phyloP scores from a whole-genome alignment of 306 rosid species.

The Sophora flavescens region DNA sequence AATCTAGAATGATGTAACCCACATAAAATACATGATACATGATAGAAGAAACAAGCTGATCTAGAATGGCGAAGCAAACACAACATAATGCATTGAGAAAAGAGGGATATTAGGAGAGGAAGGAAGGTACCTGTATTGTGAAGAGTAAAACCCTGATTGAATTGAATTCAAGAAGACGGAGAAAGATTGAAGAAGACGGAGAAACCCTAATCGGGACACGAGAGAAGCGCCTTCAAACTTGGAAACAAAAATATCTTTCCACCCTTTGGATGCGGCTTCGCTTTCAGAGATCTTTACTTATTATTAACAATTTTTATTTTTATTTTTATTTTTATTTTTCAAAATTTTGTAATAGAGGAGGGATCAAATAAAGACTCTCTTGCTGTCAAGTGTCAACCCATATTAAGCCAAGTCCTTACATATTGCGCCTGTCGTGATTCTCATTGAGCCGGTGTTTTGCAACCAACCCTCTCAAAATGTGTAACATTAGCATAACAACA shows the following conservation, averaged over 20 bases:
- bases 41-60: constrained; percentile 21
- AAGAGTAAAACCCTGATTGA: constrained; percentile 19
- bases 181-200: constrained; percentile 45
- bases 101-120: not conserved
- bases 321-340: not conserved
- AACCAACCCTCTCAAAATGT: too few species aligned
- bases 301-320: too few species aligned
- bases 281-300: not conserved
- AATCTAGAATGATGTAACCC: not conserved
- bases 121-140: constrained; percentile 22
- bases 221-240: constrained; percentile 45
- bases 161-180: constrained; percentile 19
- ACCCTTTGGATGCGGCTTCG: not conserved
- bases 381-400: not conserved
- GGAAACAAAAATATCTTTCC: constrained; percentile 57
- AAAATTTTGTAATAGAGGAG: not conserved
- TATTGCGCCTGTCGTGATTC: not conserved
- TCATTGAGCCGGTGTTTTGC: too few species aligned
- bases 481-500: too few species aligned
- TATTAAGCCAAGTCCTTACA: constrained; percentile 10
- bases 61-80: constrained; percentile 11
- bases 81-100: not conserved
- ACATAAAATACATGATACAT: not conserved
- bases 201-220: constrained; percentile 60
- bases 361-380: constrained; percentile 25